Evolutionary conservation across 768 basidiomycete genomes (phyloP), one percentile per base, ranked within the genome.

Genomic region (Cubamyces sp.): DNA sequence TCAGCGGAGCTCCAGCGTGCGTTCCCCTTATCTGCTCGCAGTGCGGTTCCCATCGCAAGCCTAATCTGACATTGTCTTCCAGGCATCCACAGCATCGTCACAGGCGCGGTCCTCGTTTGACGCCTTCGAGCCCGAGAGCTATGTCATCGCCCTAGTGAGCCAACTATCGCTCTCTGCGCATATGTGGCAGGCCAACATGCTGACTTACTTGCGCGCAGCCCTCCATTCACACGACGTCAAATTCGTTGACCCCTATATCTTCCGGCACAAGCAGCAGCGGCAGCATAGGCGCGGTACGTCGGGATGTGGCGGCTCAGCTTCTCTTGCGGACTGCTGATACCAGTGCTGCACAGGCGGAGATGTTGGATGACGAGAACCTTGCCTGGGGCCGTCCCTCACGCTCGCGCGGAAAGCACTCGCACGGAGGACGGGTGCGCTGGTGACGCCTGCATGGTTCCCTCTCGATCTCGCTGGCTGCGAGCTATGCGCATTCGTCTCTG

Each of bases 341-440:
- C 14, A 16, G 41, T 34, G 34, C 26, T 21, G 1, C 18, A 18
- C 43, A 60, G 63, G 67, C 67, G 15, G 67, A 68, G 62, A 55
- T 68, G 64, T 48, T 68, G 41, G 67, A 68, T 42, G 67, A 68
- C 49, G 67, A 68, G 34, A 64, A 68, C 62, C 50, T 57, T 18
- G 59, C 64, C 3, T 68, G 67, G 67, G 67, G 67, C n/a, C 53
- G 58, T 16, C 63, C 62, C 19, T 52, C 61, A 16, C 54, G 34
- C 34, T 34, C 34, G 11, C 34, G 34, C 34, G 34, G 34, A 5
- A 34, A 34, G 34, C 34, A 34, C 34, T 34, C 34, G 34, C 34
- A 34, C 34, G 34, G 34, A 34, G 34, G 34, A 34, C 34, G 34
- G 34, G 34, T 34, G 4, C 34, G 34, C 34, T 34, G 34, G 34